phyloP scores from a whole-genome alignment of 805 yeast species.

The Helenozyma rhizophorensis region DNA sequence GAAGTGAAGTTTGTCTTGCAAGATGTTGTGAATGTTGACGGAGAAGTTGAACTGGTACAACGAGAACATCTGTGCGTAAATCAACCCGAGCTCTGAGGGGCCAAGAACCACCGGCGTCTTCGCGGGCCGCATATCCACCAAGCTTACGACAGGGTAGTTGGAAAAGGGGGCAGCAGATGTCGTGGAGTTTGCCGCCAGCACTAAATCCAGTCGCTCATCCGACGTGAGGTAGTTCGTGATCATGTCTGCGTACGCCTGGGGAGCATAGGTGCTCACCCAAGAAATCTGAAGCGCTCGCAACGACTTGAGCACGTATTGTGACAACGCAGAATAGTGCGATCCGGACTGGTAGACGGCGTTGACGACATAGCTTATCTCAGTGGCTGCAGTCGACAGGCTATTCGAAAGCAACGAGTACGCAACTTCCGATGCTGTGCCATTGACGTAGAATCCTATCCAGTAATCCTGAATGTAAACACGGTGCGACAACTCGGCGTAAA shows the following conservation, averaged over 20 bases:
- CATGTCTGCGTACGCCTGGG: constrained; percentile 16
- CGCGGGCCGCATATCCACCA: constrained; percentile 20
- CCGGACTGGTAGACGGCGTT: constrained; percentile 24
- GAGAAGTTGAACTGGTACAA: constrained; percentile 34
- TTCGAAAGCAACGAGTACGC: constrained; percentile 16
- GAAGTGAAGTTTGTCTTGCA: constrained; percentile 19
- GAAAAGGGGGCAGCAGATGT: constrained; percentile 13
- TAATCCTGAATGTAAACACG: constrained; percentile 25
- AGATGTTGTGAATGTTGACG: constrained; percentile 19
- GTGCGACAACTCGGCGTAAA: constrained; percentile 16
- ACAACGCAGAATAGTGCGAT: constrained; percentile 27
- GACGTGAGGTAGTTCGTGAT: constrained; percentile 10
- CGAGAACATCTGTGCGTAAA: constrained; percentile 29
- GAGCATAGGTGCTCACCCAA: constrained; percentile 23
- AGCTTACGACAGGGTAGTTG: constrained; percentile 19
- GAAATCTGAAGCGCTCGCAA: constrained; percentile 12
- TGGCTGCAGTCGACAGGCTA: constrained; percentile 9
- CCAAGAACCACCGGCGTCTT: constrained; percentile 22
- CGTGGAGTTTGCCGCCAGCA: constrained; percentile 15
- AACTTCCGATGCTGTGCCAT: constrained; percentile 22
- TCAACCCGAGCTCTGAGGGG: constrained; percentile 30
- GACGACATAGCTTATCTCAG: constrained; percentile 17
- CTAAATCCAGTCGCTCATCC: constrained; percentile 9
- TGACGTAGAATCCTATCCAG: constrained; percentile 28
- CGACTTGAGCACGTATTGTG: constrained; percentile 31